Percentiles rank a stretch among this genome's conserved stretches.
Evolutionary conservation across 805 yeast genomes (phyloP).

Genomic region (Cyberlindnera euphorbiae): DNA sequence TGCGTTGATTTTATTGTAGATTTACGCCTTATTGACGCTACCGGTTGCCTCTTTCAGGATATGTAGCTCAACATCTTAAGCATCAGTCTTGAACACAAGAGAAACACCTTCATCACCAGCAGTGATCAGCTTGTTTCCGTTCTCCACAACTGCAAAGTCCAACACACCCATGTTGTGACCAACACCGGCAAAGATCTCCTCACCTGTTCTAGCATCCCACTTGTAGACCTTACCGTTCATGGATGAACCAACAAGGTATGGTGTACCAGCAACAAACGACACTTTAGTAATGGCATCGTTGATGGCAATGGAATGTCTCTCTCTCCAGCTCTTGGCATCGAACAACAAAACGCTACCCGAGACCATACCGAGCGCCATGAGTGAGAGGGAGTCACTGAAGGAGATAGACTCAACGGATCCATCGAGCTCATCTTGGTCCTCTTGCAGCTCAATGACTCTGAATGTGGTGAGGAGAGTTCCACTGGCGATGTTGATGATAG

Average conservation of each 20-base stretch:
- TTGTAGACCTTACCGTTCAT: slow-evolving; percentile 84
- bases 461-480: slow-evolving; percentile 68
- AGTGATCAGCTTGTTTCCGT: slow-evolving; percentile 69
- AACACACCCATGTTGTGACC: slow-evolving; percentile 95
- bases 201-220: slow-evolving; percentile 88
- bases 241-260: slow-evolving; percentile 61
- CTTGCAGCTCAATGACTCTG: slow-evolving; percentile 55
- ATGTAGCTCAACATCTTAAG: too few relatives aligned
- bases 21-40: too few relatives aligned
- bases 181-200: slow-evolving; percentile 66
- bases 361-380: slow-evolving; percentile 85
- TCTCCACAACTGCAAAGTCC: slow-evolving; percentile 68
- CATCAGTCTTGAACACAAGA: slow-evolving; percentile 38
- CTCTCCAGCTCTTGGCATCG: slow-evolving; percentile 82
- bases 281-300: slow-evolving; percentile 86
- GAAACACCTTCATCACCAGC: slow-evolving; percentile 98
- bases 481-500: slow-evolving; percentile 67
- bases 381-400: slow-evolving; percentile 63
- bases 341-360: slow-evolving; percentile 81
- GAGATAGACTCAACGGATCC: slow-evolving; percentile 75
- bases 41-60: too few relatives aligned
- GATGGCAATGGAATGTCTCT: slow-evolving; percentile 63
- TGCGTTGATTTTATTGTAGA: too few relatives aligned
- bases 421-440: slow-evolving; percentile 53
- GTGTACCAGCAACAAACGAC: slow-evolving; percentile 53